Percentiles rank a stretch among this genome's conserved stretches.
phyloP scores from a whole-genome alignment of 352 stramenopile genomes.

The Blastocystis sp. region DNA sequence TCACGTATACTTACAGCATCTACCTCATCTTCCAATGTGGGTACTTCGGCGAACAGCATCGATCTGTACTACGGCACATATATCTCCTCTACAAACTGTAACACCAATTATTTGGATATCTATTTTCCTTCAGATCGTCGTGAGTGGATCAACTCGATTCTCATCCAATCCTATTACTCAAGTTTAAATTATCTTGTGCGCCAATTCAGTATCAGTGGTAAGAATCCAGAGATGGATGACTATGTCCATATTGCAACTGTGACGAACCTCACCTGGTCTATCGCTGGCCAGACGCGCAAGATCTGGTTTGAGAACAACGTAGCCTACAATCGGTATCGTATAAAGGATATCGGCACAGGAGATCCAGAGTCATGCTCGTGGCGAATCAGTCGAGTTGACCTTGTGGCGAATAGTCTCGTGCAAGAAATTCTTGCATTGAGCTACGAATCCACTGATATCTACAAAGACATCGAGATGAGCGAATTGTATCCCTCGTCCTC shows the following conservation, averaged over 20 bases:
- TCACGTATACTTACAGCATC: background rate
- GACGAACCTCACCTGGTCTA: background rate
- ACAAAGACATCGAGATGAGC: conserved; percentile 28
- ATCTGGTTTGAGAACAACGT: conserved; percentile 27
- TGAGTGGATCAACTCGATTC: conserved; percentile 16
- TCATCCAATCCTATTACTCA: conserved; percentile 1
- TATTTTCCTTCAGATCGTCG: conserved; percentile 18
- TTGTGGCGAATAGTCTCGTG: background rate
- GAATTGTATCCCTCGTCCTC: background rate
- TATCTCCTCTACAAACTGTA: background rate
- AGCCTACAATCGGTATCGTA: conserved; percentile 8
- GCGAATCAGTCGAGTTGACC: background rate
- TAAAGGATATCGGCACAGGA: background rate
- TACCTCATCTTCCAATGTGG: background rate
- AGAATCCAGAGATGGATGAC: background rate
- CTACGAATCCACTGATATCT: background rate
- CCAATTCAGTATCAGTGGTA: background rate
- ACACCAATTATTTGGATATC: background rate
- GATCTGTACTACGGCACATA: background rate
- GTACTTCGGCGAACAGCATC: background rate
- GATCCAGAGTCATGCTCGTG: background rate
- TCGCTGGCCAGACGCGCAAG: background rate
- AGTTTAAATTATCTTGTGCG: background rate
- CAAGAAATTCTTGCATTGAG: background rate
- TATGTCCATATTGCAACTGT: background rate